These are phyloP conservation scores for Spirogloea muscicola DNA, from an alignment of 139 green algal species.

Conservation along the genomic window DNA sequence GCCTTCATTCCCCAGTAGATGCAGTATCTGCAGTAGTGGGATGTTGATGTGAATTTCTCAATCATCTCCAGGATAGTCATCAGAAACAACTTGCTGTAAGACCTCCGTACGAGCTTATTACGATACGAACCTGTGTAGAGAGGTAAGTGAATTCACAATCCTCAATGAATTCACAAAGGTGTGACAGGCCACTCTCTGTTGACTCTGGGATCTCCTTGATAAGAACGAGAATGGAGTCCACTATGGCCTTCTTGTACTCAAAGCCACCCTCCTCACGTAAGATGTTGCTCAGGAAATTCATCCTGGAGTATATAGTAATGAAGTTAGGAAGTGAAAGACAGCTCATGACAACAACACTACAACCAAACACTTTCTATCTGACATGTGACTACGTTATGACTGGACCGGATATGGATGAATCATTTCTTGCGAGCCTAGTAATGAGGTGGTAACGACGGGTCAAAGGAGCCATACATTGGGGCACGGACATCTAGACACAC, in stretches of 20 bases:
- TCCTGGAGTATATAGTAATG: slow-evolving; percentile 42
- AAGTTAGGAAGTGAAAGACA: neutral
- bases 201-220: slow-evolving; percentile 93
- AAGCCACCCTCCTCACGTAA: slow-evolving; percentile 90
- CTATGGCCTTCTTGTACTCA: slow-evolving; percentile 97
- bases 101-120: too few species aligned
- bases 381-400: too few species aligned
- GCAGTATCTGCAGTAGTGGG: slow-evolving; percentile 86
- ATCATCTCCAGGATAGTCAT: too few species aligned
- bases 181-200: slow-evolving; percentile 88
- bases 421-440: too few species aligned
- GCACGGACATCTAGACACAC: too few species aligned
- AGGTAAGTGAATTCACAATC: slow-evolving; percentile 99
- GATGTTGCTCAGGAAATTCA: slow-evolving; percentile 91
- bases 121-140: slow-evolving; percentile 56
- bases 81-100: too few species aligned
- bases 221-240: slow-evolving; percentile 87
- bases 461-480: too few species aligned
- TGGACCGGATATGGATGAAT: too few species aligned
- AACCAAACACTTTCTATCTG: too few species aligned
- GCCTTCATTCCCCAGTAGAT: slow-evolving; percentile 85
- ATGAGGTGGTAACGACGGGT: too few species aligned
- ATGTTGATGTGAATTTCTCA: too few species aligned
- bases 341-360: too few species aligned
- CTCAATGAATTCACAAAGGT: slow-evolving; percentile 99